Percentiles rank a stretch among this genome's conserved stretches.
Conservation (phyloP, 371 early-diverging fungal species). For the Conidiobolus incongruus region DNA sequence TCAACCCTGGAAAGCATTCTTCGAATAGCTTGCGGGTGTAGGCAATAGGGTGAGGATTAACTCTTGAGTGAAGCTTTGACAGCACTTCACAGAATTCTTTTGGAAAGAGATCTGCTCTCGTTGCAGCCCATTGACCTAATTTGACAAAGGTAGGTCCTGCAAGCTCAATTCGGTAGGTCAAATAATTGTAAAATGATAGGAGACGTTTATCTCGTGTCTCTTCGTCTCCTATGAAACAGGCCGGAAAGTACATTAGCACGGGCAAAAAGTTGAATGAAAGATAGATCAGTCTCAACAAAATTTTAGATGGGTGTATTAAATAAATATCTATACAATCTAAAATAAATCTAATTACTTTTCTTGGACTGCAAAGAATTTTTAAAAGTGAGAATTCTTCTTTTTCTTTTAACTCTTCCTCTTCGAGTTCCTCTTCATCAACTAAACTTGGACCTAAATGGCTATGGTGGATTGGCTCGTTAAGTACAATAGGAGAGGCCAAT, state of each 20-base stretch:
- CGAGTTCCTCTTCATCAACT: no score
- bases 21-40: conserved; percentile 37
- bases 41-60: conserved; percentile 47
- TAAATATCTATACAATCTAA: conserved; percentile 8
- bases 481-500: no score
- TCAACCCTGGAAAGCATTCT: conserved; percentile 27
- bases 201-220: conserved; percentile 22
- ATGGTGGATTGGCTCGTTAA: no score
- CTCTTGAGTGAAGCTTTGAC: conserved; percentile 58
- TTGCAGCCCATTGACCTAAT: conserved; percentile 91
- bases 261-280: conserved; percentile 37
- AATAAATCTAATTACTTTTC: background rate
- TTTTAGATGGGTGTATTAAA: conserved; percentile 27
- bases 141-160: conserved; percentile 91
- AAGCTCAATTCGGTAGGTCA: conserved; percentile 51
- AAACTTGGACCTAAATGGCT: no score
- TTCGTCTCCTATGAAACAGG: conserved; percentile 21
- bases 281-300: conserved; percentile 26
- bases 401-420: no score
- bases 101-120: conserved; percentile 79
- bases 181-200: conserved; percentile 63
- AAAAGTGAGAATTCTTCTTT: no score
- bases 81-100: conserved; percentile 47
- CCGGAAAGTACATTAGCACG: conserved; percentile 24
- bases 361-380: no score